phyloP scores from a whole-genome alignment of 2,329 filamentous ascomycete species.

The Hymenoscyphus linearis region DNA sequence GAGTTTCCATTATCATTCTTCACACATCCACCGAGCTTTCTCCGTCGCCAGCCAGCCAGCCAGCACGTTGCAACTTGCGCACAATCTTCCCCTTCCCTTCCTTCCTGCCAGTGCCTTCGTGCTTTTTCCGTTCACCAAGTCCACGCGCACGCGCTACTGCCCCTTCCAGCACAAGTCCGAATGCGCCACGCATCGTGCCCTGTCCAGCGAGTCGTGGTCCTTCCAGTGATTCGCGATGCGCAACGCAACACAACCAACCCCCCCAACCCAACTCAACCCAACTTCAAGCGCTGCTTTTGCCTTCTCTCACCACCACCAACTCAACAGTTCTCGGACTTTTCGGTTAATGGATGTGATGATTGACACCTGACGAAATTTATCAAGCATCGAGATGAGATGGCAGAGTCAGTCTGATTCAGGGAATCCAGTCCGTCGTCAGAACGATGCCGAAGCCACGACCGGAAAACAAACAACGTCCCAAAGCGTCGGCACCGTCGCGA shows the following conservation, averaged over 20 bases:
- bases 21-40: not conserved
- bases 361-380: not conserved
- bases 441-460: too few relatives aligned
- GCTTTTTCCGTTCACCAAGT: not conserved
- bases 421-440: not conserved
- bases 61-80: too few relatives aligned
- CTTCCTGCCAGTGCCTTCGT: too few relatives aligned
- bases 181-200: slow-evolving; percentile 8
- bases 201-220: not conserved
- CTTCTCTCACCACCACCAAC: not conserved
- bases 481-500: not conserved
- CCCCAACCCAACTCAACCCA: too few relatives aligned
- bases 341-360: not conserved
- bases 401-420: not conserved
- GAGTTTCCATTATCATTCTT: not conserved
- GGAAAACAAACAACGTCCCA: not conserved
- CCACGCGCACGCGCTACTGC: slow-evolving; percentile 8
- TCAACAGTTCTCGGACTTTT: not conserved
- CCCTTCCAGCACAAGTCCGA: slow-evolving; percentile 9
- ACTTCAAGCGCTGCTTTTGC: not conserved
- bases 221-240: not conserved
- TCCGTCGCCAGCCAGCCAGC: not conserved
- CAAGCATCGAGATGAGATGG: not conserved
- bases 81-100: too few relatives aligned
- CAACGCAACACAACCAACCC: too few relatives aligned